Conservation (phyloP, 2,329 filamentous ascomycete species). For the Alternaria alternata region DNA sequence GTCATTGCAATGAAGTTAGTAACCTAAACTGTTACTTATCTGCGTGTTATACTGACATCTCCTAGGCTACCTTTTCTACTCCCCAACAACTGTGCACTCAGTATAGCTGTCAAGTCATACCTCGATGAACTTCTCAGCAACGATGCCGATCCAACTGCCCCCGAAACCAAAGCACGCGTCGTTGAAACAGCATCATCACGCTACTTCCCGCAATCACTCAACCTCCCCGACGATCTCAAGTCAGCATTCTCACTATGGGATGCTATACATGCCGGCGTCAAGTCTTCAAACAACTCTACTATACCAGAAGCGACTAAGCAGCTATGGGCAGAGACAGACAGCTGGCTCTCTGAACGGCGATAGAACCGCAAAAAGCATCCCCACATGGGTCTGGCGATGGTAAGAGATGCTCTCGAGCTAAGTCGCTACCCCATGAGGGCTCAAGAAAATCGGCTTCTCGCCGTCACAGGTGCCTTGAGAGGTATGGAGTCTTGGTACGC, state of each 20-base stretch:
- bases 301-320: constrained; percentile 57
- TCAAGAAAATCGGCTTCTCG: not conserved
- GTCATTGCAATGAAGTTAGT: constrained; percentile 76
- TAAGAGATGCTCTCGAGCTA: not conserved
- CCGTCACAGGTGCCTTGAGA: not conserved
- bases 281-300: constrained; percentile 58
- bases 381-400: not conserved
- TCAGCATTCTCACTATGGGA: constrained; percentile 71
- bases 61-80: constrained; percentile 68
- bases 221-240: constrained; percentile 66
- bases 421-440: not conserved
- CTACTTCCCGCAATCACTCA: constrained; percentile 68
- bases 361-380: constrained; percentile 20
- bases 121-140: constrained; percentile 73
- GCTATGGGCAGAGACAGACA: constrained; percentile 66
- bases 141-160: constrained; percentile 61
- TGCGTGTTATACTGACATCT: constrained; percentile 14
- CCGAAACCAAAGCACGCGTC: constrained; percentile 59
- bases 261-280: constrained; percentile 68
- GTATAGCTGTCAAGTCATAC: constrained; percentile 81
- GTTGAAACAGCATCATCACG: constrained; percentile 62
- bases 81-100: constrained; percentile 77
- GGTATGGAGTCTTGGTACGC: not conserved
- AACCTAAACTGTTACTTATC: constrained; percentile 35
- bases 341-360: constrained; percentile 60